Percentiles rank a stretch among this genome's conserved stretches.
Conservation (phyloP, 805 yeast species). For the Tetrapisispora phaffii region DNA sequence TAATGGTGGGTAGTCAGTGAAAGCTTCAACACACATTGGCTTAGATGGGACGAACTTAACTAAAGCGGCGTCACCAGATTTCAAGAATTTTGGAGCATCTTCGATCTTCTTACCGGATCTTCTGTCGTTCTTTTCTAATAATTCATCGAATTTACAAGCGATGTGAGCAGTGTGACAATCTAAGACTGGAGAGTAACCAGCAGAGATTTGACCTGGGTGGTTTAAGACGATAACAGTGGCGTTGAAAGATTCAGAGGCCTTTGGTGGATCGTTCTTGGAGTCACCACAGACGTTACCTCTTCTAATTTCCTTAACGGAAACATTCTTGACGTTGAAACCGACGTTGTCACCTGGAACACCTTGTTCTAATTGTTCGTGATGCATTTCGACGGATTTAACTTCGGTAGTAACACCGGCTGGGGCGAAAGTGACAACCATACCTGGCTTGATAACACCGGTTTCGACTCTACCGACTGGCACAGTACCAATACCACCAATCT, state of each 20-base stretch:
- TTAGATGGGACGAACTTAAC: slow-evolving; percentile 81
- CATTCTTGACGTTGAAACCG: slow-evolving; percentile 86
- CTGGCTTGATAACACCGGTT: slow-evolving; percentile 86
- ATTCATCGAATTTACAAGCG: slow-evolving; percentile 78
- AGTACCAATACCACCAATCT: slow-evolving; percentile 86
- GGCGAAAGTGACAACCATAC: slow-evolving; percentile 82
- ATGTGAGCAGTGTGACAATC: slow-evolving; percentile 89
- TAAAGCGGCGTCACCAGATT: slow-evolving; percentile 94
- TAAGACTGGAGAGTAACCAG: slow-evolving; percentile 86
- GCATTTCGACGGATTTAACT: slow-evolving; percentile 85
- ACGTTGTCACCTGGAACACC: slow-evolving; percentile 90
- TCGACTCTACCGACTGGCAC: slow-evolving; percentile 93
- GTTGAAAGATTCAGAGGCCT: slow-evolving; percentile 68
- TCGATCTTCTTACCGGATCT: slow-evolving; percentile 87
- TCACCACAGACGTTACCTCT: slow-evolving; percentile 92
- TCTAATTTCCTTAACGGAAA: slow-evolving; percentile 79
- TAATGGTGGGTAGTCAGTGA: slow-evolving; percentile 90
- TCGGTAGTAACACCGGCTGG: slow-evolving; percentile 87
- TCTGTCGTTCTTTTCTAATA: slow-evolving; percentile 79
- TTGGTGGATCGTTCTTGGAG: slow-evolving; percentile 82
- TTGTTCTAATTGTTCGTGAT: slow-evolving; percentile 68
- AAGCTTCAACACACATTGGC: slow-evolving; percentile 37
- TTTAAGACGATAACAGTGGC: slow-evolving; percentile 81
- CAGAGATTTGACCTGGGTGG: slow-evolving; percentile 87
- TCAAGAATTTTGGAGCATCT: slow-evolving; percentile 85